Evolutionary conservation across 2,329 filamentous ascomycete genomes (phyloP).

Genomic region (Trichoderma aggressivum): DNA sequence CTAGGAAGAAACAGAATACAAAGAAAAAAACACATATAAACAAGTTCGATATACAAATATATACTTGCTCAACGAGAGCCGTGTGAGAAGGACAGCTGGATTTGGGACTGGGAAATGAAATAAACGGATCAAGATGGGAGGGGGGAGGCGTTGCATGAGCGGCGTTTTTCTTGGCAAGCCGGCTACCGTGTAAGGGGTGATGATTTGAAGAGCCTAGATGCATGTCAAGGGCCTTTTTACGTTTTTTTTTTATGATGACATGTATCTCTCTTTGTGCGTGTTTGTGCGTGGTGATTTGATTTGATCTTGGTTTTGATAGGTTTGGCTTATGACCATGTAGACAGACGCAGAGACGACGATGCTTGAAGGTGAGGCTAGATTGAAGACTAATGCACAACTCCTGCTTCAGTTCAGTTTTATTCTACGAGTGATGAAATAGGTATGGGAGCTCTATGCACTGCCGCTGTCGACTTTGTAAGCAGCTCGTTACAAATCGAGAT

Average conservation of each 20-base stretch:
- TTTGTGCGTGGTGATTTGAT: background rate
- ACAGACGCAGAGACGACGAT: background rate
- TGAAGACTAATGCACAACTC: background rate
- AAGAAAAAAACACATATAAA: background rate
- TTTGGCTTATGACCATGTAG: background rate
- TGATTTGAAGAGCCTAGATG: constrained; percentile 2
- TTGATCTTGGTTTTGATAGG: background rate
- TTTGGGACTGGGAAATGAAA: background rate
- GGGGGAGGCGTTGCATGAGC: constrained; percentile 15
- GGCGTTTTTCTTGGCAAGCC: constrained; percentile 12
- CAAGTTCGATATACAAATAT: background rate
- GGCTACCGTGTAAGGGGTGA: background rate
- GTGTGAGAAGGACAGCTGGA: background rate
- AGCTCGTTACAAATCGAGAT: background rate
- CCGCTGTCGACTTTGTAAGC: background rate
- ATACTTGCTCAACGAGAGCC: background rate
- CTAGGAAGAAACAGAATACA: background rate
- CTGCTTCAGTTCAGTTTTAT: background rate
- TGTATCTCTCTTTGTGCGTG: background rate
- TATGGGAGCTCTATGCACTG: background rate
- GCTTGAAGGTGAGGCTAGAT: background rate
- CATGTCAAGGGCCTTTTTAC: constrained; percentile 3
- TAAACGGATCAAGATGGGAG: background rate
- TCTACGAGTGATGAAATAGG: background rate
- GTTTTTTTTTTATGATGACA: constrained; percentile 12